Base-by-base conservation (phyloP, 2,329 filamentous ascomycete genomes). In the Ceratocystis diversiconidia region DNA sequence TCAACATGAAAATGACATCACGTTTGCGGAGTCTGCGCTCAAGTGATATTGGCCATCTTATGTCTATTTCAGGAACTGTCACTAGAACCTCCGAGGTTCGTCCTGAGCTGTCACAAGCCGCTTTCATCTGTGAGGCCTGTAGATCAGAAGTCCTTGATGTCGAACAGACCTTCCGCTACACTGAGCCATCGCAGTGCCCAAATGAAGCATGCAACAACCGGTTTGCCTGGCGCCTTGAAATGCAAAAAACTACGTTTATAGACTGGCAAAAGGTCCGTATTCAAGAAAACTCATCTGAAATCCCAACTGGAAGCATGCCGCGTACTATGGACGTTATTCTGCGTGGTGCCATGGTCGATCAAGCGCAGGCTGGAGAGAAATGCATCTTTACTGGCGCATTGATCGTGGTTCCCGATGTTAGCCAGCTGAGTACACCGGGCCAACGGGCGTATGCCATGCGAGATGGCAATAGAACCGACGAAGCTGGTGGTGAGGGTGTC, bases 211-310 rank as follows among this genome's bases (percentile, higher is more conserved):
- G 94, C 74, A 86, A 86, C 71, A 99, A 99, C 77, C 86, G 94
- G 30, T 79, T 87, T 67, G 90, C 89, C n/a, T 99, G 94, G 94
- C 86, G 91, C 70, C 78, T 99, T n/a, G 92, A 99, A 71, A 96
- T 99, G 72, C 83, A 90, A 55, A 92, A 95, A 75, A 96, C 92
- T 75, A 97, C 92, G 0, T 99, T 99, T 73, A 89, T 99, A 68
- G 94, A 99, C 77, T 99, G 94, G 94, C 94, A 99, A 74, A 97
- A 97, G 75, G 91, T 97, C 28, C 89, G 95, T 69, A 90, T 97
- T 68, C 94, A 99, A 76, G 94, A 99, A 76, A 99, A 97, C 78
- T 96, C 91, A 70, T 92, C 92, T 3, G 94, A 99, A 74, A 99
- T 99, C 46, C 94, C 94, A 0, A 99, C 94, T 0, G 94, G 94